A percentile compares a stretch with the other conserved stretches of the same genome.
Evolutionary conservation across 2,329 filamentous ascomycete genomes (phyloP).

Genomic region (Aspergillus tanneri): DNA sequence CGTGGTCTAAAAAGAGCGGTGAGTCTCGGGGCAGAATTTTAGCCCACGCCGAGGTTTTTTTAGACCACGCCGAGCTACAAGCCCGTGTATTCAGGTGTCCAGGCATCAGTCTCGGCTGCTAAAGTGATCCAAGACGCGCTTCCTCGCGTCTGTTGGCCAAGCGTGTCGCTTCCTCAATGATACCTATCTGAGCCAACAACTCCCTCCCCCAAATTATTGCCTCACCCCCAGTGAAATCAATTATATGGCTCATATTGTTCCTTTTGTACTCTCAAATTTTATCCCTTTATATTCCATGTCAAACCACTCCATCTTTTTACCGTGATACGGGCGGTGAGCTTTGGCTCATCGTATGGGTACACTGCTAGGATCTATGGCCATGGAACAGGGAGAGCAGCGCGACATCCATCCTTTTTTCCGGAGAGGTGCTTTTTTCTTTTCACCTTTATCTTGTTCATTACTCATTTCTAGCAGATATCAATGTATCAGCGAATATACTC

Average conservation of each 20-base stretch:
- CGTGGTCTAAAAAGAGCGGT: too few relatives aligned
- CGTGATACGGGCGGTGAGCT: slow-evolving; percentile 21
- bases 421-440: slow-evolving; percentile 33
- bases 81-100: too few relatives aligned
- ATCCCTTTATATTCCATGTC: background rate
- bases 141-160: slow-evolving; percentile 19
- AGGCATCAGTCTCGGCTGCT: too few relatives aligned
- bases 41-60: too few relatives aligned
- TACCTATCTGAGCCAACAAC: slow-evolving; percentile 4
- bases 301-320: background rate
- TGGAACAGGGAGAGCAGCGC: slow-evolving; percentile 40
- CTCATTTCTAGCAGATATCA: slow-evolving; percentile 23
- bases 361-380: slow-evolving; percentile 34
- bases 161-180: slow-evolving; percentile 13
- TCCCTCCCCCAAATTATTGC: background rate
- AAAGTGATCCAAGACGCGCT: slow-evolving; percentile 21
- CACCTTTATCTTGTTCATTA: background rate
- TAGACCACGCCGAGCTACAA: too few relatives aligned
- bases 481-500: slow-evolving; percentile 6
- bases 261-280: background rate
- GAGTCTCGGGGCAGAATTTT: too few relatives aligned
- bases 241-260: background rate
- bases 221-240: background rate
- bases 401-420: slow-evolving; percentile 44
- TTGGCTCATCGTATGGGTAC: slow-evolving; percentile 26